Evolutionary conservation across 345 rosid species (phyloP), one percentile per base, ranked within the genome.

Genomic region (Murraya paniculata): DNA sequence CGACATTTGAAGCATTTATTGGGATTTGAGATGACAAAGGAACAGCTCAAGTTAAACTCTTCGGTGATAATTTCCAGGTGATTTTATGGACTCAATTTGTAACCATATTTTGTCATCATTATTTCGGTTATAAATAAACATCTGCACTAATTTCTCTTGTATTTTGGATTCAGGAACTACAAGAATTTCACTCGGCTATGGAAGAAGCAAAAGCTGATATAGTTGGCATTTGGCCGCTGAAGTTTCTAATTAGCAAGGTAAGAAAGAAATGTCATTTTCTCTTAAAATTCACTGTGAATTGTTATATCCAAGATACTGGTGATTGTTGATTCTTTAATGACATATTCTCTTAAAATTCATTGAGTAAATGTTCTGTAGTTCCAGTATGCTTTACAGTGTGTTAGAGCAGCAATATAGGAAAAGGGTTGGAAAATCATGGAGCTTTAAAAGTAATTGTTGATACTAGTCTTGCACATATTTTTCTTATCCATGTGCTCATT

Each of bases 171-270:
- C 82, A 95, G 98, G 97, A 95, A 87, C 91, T 93, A 57, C 97
- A 91, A 86, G 98, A 95, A 76, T 88, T 93, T 64, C 90, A 93
- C 87, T 95, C 94, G 4, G 87, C 97, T 78, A 73, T 95, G 89
- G 97, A 93, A 85, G 97, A 95, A 88, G 97, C 94, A 78, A 93
- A 95, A 85, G 98, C 97, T 59, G 94, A 95, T 82, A 93, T 95
- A 68, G 97, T 91, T 85, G 99, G 99, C 60, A 92, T 74, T 95
- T 98, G 99, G 97, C 98, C 5, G 39, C 87, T 95, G 55, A 92
- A 81, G 79, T 92, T 93, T 83, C 82, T 93, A 75, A 92, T 95
- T 71, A 39, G 72, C 60, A 86, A 91, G 97, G 99, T 91, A 8
- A 73, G 64, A 66, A 9, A 70, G 13, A 56, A 22, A n/a, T n/a